phyloP scores from a whole-genome alignment of 2,329 filamentous ascomycete species.

The Penicillium verrucosum region DNA sequence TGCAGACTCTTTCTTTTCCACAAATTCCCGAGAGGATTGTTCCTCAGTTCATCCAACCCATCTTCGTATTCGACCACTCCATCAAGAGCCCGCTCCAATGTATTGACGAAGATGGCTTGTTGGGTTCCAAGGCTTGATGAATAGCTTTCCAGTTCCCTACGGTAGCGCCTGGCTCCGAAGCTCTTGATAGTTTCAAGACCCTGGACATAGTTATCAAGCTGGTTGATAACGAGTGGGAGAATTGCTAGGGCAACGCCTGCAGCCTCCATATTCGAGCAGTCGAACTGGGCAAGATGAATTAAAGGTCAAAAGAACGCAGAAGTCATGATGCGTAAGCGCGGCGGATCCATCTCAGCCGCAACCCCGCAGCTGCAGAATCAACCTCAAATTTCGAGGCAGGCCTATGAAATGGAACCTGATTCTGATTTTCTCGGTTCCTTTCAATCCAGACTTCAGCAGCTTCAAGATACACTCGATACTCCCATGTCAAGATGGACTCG shows the following conservation, averaged over 20 bases:
- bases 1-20: not conserved
- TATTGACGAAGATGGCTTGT: conserved; percentile 14
- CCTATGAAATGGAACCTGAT: too few species aligned
- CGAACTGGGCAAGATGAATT: not conserved
- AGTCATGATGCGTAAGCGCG: not conserved
- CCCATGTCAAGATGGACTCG: not conserved
- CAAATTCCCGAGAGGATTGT: not conserved
- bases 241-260: conserved; percentile 34
- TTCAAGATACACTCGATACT: too few species aligned
- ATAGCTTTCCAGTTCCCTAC: conserved; percentile 7
- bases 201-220: conserved; percentile 37
- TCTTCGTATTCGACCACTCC: conserved; percentile 9
- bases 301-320: not conserved
- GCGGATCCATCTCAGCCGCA: not conserved
- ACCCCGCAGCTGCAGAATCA: not conserved
- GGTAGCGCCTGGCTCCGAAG: conserved; percentile 20
- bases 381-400: not conserved
- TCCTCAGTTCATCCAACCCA: conserved; percentile 1
- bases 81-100: conserved; percentile 4
- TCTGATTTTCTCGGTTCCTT: too few species aligned
- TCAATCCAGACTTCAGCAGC: too few species aligned
- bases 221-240: conserved; percentile 37
- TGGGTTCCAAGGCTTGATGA: conserved; percentile 6
- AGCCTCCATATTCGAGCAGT: conserved; percentile 12
- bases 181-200: conserved; percentile 40